phyloP scores from a whole-genome alignment of 1,284 basidiomycete species.

The Sporisorium scitamineum region DNA sequence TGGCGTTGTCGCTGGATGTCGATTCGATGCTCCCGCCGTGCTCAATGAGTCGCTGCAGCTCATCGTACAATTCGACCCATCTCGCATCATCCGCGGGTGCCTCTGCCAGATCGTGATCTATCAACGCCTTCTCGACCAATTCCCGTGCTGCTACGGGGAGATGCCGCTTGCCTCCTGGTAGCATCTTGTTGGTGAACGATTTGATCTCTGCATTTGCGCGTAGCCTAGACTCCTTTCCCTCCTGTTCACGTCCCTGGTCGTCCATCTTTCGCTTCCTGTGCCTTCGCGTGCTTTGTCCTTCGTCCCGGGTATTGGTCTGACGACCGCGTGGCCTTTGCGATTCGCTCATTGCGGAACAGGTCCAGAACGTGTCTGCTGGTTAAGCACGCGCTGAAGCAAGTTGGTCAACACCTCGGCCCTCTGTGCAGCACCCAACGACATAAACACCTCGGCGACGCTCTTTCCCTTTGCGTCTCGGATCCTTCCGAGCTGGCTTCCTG shows the following conservation, averaged over 20 bases:
- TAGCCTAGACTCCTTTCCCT: neutral
- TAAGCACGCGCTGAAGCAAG: conserved; percentile 86
- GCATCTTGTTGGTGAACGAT: conserved; percentile 4
- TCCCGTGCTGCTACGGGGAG: conserved; percentile 25
- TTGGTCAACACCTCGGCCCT: conserved; percentile 85
- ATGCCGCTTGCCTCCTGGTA: conserved; percentile 15
- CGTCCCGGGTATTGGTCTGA: neutral
- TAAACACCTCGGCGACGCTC: conserved; percentile 78
- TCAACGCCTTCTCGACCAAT: conserved; percentile 25
- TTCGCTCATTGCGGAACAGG: conserved; percentile 27
- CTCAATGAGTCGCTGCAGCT: conserved; percentile 18
- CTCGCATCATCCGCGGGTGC: conserved; percentile 22
- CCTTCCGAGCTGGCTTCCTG: conserved; percentile 64
- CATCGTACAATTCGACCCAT: conserved; percentile 25
- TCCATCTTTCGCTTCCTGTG: conserved; percentile 3
- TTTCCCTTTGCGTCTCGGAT: conserved; percentile 69
- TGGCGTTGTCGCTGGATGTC: neutral
- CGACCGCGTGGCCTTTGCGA: neutral
- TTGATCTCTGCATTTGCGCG: conserved; percentile 12
- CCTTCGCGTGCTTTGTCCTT: neutral
- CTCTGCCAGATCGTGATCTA: conserved; percentile 18
- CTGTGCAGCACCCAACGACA: conserved; percentile 81
- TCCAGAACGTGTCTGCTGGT: conserved; percentile 32
- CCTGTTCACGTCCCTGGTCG: neutral
- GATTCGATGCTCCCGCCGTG: neutral